A percentile compares a stretch with the other conserved stretches of the same genome.
Evolutionary conservation across 2,329 filamentous ascomycete species (phyloP).

Genomic region (Achaetomium macrosporum): DNA sequence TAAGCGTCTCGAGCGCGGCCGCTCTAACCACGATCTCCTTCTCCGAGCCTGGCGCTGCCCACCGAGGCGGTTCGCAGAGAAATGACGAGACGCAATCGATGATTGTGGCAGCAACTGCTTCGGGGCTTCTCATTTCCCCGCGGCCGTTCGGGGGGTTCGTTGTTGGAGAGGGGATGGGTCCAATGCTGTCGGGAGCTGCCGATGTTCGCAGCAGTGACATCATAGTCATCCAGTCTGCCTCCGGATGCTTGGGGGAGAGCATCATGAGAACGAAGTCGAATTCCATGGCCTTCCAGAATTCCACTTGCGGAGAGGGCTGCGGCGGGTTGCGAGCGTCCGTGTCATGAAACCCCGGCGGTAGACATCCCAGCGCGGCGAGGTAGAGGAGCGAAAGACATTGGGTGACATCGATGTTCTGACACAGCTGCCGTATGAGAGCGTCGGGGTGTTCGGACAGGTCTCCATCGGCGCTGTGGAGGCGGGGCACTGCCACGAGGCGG

Average conservation of each 20-base stretch:
- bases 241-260: constrained; percentile 60
- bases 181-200: constrained; percentile 56
- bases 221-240: constrained; percentile 57
- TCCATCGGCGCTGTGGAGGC: constrained; percentile 46
- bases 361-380: constrained; percentile 55
- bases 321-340: constrained; percentile 16
- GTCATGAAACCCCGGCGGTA: constrained; percentile 31
- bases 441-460: constrained; percentile 41
- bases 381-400: constrained; percentile 63
- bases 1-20: constrained; percentile 47
- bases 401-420: constrained; percentile 54
- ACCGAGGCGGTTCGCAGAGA: constrained; percentile 51
- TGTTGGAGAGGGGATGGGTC: constrained; percentile 51
- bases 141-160: constrained; percentile 25
- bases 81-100: constrained; percentile 59
- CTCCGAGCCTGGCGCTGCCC: constrained; percentile 27
- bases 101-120: constrained; percentile 36
- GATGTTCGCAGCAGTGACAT: constrained; percentile 63
- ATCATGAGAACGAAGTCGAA: constrained; percentile 62
- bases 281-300: constrained; percentile 64
- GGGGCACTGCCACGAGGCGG: constrained; percentile 51
- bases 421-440: constrained; percentile 39
- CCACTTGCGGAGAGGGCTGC: constrained; percentile 29
- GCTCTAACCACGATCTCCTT: constrained; percentile 39
- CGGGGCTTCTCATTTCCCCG: constrained; percentile 9